Evolutionary conservation across 176 grass and related monocot species (phyloP), one percentile per base, ranked within the genome.

Genomic region (Aegilops tauschii): DNA sequence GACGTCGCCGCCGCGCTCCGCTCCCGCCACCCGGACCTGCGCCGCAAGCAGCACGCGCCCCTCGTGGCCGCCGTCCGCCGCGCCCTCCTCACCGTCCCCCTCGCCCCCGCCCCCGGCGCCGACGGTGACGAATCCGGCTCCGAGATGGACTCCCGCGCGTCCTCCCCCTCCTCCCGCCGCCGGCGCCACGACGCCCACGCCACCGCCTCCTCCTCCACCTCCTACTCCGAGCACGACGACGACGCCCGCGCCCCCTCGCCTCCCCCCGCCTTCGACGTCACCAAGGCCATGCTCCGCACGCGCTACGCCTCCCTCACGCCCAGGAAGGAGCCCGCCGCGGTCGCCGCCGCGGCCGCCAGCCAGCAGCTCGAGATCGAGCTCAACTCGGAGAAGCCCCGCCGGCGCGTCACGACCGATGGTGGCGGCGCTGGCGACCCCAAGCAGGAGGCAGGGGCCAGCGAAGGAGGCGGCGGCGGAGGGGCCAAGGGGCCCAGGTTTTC

Each of bases 311-410:
- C 90, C 32, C 86, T 87, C 59, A 89, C 93, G 23, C 75, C 66
- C 35, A 80, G 78, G 28, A 47, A 45, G 36, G 87, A 71, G 1
- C 18, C 76, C 39, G 37, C 4, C 11, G 16, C 61, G 0, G 42
- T 0, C 10, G 42, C 75, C 12, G 37, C 4, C 4, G 9, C 64
- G 12, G 49, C 9, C 21, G 13, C 52, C 10, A 83, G 6, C 63
- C 78, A 86, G 71, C 90, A 89, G 47, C 75, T 98, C 65, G 96
- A 94, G 69, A 91, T 98, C 49, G 96, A 98, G 31, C 72, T 87
- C 47, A 25, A 76, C 4, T 3, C 80, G 0, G 90, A 96, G 79
- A 96, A 94, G 76, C 31, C 92, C 4, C 84, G 87, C 75, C 80
- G 87, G 17, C 39, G 90, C 9, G 85, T 31, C 28, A 84, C 86